A percentile compares a stretch with the other conserved stretches of the same genome.
These are phyloP conservation scores for Xanthoconium stramineum DNA, from an alignment of 768 basidiomycete genomes.

Conservation along the genomic window DNA sequence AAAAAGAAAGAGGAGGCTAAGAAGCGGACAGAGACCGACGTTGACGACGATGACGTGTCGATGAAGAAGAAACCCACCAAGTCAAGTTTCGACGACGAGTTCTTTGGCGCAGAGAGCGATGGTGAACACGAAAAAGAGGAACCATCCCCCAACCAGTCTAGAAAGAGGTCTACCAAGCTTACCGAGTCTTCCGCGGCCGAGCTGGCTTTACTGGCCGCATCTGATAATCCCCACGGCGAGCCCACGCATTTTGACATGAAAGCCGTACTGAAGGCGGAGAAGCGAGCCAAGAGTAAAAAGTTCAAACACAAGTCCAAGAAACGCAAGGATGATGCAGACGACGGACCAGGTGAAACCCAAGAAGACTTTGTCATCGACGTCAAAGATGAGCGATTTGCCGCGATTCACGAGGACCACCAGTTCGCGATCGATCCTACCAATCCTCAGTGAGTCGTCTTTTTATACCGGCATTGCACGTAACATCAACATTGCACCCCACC, in stretches of 20 bases:
- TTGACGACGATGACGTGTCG: slow-evolving; percentile 20
- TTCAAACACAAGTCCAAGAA: slow-evolving; percentile 35
- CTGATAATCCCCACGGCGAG: slow-evolving; percentile 51
- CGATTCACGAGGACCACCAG: slow-evolving; percentile 81
- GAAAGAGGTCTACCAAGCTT: slow-evolving; percentile 22
- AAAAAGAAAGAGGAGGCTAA: slow-evolving; percentile 68
- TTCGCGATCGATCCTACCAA: slow-evolving; percentile 97
- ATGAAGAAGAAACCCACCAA: neutral
- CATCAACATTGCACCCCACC: neutral
- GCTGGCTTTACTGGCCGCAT: slow-evolving; percentile 57
- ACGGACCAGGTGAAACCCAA: slow-evolving; percentile 64
- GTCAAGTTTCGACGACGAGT: slow-evolving; percentile 56
- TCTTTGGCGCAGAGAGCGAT: slow-evolving; percentile 56
- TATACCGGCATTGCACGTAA: too few relatives aligned
- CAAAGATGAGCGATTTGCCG: slow-evolving; percentile 84
- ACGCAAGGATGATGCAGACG: slow-evolving; percentile 33
- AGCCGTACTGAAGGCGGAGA: slow-evolving; percentile 84
- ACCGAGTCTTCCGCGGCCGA: slow-evolving; percentile 46
- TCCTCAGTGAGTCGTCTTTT: slow-evolving; percentile 48
- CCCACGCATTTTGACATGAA: slow-evolving; percentile 88
- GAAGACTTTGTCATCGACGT: slow-evolving; percentile 82
- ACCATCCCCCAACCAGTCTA: slow-evolving; percentile 17
- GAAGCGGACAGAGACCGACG: slow-evolving; percentile 30
- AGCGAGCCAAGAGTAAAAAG: slow-evolving; percentile 43
- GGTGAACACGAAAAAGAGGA: slow-evolving; percentile 25